phyloP scores from a whole-genome alignment of 495 filamentous ascomycete species.

The Aspergillus carlsbadensis region DNA sequence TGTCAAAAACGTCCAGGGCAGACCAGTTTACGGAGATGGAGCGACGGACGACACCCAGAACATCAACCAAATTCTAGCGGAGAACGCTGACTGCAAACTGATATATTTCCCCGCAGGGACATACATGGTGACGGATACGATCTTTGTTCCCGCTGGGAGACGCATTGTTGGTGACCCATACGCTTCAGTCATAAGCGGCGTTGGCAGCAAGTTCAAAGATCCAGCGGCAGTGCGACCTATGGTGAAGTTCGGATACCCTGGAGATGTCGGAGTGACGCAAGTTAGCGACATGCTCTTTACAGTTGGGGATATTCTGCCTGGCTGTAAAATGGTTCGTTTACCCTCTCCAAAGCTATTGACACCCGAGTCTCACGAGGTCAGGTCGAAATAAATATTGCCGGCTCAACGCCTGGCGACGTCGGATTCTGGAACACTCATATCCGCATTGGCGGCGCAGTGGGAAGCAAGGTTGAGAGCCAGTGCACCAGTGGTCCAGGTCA shows the following conservation, averaged over 20 bases:
- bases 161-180: conserved; percentile 53
- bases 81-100: conserved; percentile 42
- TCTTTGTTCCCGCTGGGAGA: conserved; percentile 49
- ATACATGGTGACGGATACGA: conserved; percentile 56
- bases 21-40: conserved; percentile 35
- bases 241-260: conserved; percentile 51
- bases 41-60: conserved; percentile 39
- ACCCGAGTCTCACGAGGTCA: background rate
- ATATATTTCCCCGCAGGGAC: conserved; percentile 58
- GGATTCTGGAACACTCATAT: conserved; percentile 57
- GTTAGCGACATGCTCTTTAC: conserved; percentile 55
- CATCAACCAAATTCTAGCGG: conserved; percentile 50
- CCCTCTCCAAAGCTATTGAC: background rate
- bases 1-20: conserved; percentile 39
- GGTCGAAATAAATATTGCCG: conserved; percentile 52
- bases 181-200: conserved; percentile 40
- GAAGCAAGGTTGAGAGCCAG: conserved; percentile 37
- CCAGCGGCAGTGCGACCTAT: conserved; percentile 45
- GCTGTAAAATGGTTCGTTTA: conserved; percentile 38
- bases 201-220: conserved; percentile 50
- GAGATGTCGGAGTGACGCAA: conserved; percentile 52
- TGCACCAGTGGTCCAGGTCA: conserved; percentile 32
- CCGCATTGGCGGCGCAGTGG: conserved; percentile 52
- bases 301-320: conserved; percentile 47
- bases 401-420: conserved; percentile 51